Evolutionary conservation across 176 grass and related monocot genomes (phyloP), one percentile per base, ranked within the genome.

Genomic region (Paspalum notatum): DNA sequence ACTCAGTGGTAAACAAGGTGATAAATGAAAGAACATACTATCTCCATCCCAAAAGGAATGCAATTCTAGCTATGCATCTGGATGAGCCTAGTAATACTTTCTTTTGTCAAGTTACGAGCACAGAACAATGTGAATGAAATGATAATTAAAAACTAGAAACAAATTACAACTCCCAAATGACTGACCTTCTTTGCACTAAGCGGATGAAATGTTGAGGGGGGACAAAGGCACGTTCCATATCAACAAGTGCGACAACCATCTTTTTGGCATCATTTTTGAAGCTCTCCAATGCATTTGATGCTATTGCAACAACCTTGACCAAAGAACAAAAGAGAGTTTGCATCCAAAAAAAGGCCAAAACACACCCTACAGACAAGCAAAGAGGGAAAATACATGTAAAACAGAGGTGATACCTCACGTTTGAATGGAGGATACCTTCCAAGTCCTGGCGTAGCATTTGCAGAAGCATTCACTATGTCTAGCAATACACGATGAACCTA

Each of bases 361-460:
- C 68, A 75, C 26, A 59, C 18, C 32, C 3, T 44, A 78, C 26
- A 41, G 48, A 64, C 39, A 72, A 60, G 12, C 5, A 74, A 26
- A 55, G 16, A 32, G 17, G 5, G 24, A 62, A 71, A 50, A 50
- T 52, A 56, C 9, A 24, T 37, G 21, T 78, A 39, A 38, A 77
- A 80, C 13, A 72, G 57, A 82, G 78, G 25, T 68, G 61, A 50
- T 92, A 98, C 95, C 95, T 98, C 92, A 48, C 90, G 92, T 83
- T 94, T 98, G 81, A 98, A 98, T 77, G 92, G 92, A 76, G 92
- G 92, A 76, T 98, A 98, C 85, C 92, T 92, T 80, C 92, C 92
- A 57, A 94, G 95, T 71, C 92, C 95, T 16, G 92, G 87, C 59
- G 95, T 94, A 68, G 92, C 88, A 89, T 98, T 98, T 72, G 95